These are phyloP conservation scores for Eucommia ulmoides DNA, from an alignment of 257 asterid species.

Conservation along the genomic window DNA sequence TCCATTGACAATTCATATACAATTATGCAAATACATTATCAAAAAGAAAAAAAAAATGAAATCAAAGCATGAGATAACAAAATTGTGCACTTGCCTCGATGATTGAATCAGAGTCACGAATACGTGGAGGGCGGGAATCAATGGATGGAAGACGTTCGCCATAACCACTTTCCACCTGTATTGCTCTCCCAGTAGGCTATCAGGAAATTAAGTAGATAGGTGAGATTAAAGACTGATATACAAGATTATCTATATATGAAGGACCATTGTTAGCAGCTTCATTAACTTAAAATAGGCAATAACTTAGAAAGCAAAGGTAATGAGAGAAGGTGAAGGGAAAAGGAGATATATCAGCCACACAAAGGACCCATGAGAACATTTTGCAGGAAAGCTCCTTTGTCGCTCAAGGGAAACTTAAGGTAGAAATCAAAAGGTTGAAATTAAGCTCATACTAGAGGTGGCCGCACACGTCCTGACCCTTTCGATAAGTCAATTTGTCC, in stretches of 20 bases:
- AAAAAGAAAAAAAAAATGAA: no score
- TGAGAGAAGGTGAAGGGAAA: not conserved
- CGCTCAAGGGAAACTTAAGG: not conserved
- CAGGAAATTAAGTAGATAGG: slow-evolving; percentile 16
- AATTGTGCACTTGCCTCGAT: slow-evolving; percentile 47
- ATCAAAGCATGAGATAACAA: slow-evolving; percentile 8
- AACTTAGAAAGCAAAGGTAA: not conserved
- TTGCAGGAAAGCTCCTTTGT: slow-evolving; percentile 1
- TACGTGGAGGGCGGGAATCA: slow-evolving; percentile 81
- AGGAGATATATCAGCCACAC: not conserved
- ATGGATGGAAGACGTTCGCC: slow-evolving; percentile 83
- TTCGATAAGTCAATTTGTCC: slow-evolving; percentile 44
- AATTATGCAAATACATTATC: no score
- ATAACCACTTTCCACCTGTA: slow-evolving; percentile 85
- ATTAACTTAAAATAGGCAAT: not conserved
- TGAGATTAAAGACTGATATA: slow-evolving; percentile 8
- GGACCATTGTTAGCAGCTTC: not conserved
- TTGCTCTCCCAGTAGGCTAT: slow-evolving; percentile 89
- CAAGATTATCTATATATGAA: not conserved
- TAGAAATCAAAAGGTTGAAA: not conserved
- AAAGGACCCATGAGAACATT: not conserved
- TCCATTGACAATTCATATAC: no score
- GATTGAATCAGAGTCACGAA: slow-evolving; percentile 71
- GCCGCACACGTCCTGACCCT: slow-evolving; percentile 37
- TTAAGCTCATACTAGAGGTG: slow-evolving; percentile 40